Evolutionary conservation across 2,329 filamentous ascomycete genomes (phyloP), one percentile per base, ranked within the genome.

Genomic region (Penicillium sp.): DNA sequence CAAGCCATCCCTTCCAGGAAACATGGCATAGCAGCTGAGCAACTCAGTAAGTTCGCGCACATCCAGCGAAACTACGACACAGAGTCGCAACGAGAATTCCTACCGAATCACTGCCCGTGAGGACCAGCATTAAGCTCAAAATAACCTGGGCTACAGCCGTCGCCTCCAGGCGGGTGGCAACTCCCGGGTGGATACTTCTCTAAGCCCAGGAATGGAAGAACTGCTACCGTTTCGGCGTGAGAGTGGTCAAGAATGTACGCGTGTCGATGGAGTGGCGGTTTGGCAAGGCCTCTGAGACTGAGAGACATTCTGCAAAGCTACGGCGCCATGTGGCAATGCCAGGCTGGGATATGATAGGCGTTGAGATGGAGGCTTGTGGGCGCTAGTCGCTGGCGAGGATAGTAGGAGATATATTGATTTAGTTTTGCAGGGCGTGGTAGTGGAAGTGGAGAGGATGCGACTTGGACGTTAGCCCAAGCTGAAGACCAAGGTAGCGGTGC

Each of bases 291-390:
- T 22, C 22, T 22, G 22, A 63, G 49, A 68, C 22, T 22, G 22
- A 63, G 49, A 68, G 52, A 66, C 64, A 67, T 67, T 66, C 66
- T 67, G 66, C 63, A 68, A 68, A 64, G 66, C 62, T 58, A 67
- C 61, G 51, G 59, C 55, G 63, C 66, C 66, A 68, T 68, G 66
- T 68, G 66, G 66, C 61, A 50, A 58, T 54, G 39, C 49, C 48
- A n/a, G 20, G 45, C 49, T n/a, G 37, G 54, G 59, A 38, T 47
- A 59, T 59, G 63, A 59, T 66, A 34, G 34, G 51, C 59, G 47
- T 47, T 34, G 51, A 17, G 14, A 28, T 20, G 8, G 17, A 1
- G 37, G 12, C 15, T 31, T 25, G 43, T 34, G 2, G n/a, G 6
- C 25, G 25, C 25, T 28, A 28, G 25, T 28, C 25, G 25, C 5